Evolutionary conservation across 176 grass and related monocot genomes (phyloP).

Genomic region (Echinochloa phyllopogon): DNA sequence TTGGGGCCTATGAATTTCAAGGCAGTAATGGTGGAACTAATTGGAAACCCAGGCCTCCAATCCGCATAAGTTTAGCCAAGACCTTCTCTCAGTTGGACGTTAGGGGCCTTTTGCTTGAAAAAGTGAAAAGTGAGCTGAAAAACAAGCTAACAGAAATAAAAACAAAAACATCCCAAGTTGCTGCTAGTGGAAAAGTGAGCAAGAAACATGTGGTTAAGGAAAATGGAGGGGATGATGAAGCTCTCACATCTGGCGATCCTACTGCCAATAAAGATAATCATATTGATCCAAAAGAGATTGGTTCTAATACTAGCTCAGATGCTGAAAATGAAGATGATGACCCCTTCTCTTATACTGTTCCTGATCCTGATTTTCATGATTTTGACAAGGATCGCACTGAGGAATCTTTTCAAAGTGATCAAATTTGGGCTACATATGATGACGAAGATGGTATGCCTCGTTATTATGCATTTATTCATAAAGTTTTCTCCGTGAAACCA

Average conservation of each 20-base stretch:
- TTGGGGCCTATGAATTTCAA: conserved; percentile 19
- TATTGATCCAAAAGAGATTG: conserved; percentile 35
- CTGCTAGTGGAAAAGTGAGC: conserved; percentile 24
- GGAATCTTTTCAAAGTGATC: conserved; percentile 53
- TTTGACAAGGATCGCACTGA: conserved; percentile 63
- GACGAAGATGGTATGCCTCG: conserved; percentile 77
- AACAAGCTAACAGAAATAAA: conserved; percentile 32
- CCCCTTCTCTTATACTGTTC: conserved; percentile 55
- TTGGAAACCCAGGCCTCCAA: conserved; percentile 23
- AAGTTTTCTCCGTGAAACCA: conserved; percentile 60
- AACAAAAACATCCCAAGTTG: conserved; percentile 27
- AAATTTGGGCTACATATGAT: conserved; percentile 80
- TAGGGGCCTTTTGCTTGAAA: conserved; percentile 37
- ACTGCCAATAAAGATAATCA: conserved; percentile 26
- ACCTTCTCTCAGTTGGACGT: not conserved
- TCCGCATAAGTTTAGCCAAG: conserved; percentile 5
- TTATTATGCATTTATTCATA: conserved; percentile 68
- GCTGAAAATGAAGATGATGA: conserved; percentile 52
- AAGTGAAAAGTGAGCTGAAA: not conserved
- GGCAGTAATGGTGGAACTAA: conserved; percentile 26
- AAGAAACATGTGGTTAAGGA: conserved; percentile 39
- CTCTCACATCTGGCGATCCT: conserved; percentile 34
- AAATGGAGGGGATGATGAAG: conserved; percentile 42
- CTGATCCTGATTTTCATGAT: conserved; percentile 81
- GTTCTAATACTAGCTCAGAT: conserved; percentile 19